Base-by-base conservation (phyloP, 148 eudicot species). In the Drosera capensis region DNA sequence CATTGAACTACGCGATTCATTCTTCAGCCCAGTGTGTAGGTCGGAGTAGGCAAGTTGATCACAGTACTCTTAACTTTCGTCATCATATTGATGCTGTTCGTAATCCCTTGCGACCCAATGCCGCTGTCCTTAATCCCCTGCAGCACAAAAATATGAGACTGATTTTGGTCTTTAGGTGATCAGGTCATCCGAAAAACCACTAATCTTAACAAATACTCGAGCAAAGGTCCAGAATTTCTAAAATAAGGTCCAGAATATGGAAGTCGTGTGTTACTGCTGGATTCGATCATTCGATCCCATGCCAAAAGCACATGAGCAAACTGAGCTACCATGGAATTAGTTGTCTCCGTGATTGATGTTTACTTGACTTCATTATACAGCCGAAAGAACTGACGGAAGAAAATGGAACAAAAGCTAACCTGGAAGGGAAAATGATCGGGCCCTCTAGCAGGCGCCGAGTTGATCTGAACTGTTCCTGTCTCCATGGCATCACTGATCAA, bases 41-140 rank as follows among this genome's bases (percentile, higher is more conserved):
- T 52, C 24, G 99, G 85, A 23, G 75, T 59, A 39, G 99, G 99
- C 82, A 90, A 68, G 67, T 90, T 90, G 65, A 90, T 90, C 19
- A 90, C 99, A 38, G 99, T 90, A 75, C 71, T 90, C 82, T 90
- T 90, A 18, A 77, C 62, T 65, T 90, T 90, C 43, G 79, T 76
- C 99, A 90, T 90, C 95, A 90, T 78, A 52, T 68, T 85, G 40
- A 90, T 90, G 63, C 99, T 90, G 70, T 90, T 90, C 23, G 95
- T 81, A 54, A 85, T 66, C 15, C 99, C 99, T 51, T 90, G 99
- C 1, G 99, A 90, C 15, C 99, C 95, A 23, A 90, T 81, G 44
- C 97, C 99, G 44, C 97, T 90, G 72, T 90, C 97, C 73, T 84
- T 90, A 36, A 90, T 52, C 22, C 95, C 97, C 97, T 90, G 77